Percentiles rank a stretch among this genome's conserved stretches.
Evolutionary conservation across 345 rosid genomes (phyloP).

Genomic region (Limnanthes douglasii): DNA sequence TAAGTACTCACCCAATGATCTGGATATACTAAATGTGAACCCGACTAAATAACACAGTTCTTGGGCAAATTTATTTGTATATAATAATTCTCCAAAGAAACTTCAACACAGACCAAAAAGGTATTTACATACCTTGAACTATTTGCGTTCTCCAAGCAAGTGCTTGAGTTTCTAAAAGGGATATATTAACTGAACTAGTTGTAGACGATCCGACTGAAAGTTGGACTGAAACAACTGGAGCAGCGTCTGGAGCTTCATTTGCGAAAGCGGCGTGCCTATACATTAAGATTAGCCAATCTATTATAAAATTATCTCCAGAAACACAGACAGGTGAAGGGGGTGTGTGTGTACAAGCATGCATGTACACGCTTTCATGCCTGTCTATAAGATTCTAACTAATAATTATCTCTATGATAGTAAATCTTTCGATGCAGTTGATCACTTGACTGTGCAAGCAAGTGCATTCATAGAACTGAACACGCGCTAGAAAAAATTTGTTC

Average conservation of each 20-base stretch:
- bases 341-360: slow-evolving; percentile 2
- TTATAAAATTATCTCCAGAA: not conserved
- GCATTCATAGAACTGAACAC: no score
- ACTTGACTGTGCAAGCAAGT: no score
- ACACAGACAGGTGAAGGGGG: not conserved
- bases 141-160: slow-evolving; percentile 83
- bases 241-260: slow-evolving; percentile 25
- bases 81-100: no score
- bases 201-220: slow-evolving; percentile 47
- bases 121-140: slow-evolving; percentile 44
- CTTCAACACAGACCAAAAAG: no score
- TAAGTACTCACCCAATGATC: no score
- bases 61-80: no score
- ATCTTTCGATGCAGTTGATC: no score
- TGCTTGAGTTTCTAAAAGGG: slow-evolving; percentile 40
- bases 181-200: slow-evolving; percentile 42
- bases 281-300: slow-evolving; percentile 8
- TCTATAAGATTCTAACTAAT: slow-evolving; percentile 4
- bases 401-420: no score
- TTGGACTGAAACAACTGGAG: slow-evolving; percentile 47
- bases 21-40: no score
- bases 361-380: slow-evolving; percentile 1
- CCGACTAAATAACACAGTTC: no score
- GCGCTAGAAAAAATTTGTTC: no score
- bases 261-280: slow-evolving; percentile 30